Percentiles rank a stretch among this genome's conserved stretches.
These are phyloP conservation scores for Lentinula lateritia DNA, from an alignment of 768 basidiomycete species.

Conservation along the genomic window DNA sequence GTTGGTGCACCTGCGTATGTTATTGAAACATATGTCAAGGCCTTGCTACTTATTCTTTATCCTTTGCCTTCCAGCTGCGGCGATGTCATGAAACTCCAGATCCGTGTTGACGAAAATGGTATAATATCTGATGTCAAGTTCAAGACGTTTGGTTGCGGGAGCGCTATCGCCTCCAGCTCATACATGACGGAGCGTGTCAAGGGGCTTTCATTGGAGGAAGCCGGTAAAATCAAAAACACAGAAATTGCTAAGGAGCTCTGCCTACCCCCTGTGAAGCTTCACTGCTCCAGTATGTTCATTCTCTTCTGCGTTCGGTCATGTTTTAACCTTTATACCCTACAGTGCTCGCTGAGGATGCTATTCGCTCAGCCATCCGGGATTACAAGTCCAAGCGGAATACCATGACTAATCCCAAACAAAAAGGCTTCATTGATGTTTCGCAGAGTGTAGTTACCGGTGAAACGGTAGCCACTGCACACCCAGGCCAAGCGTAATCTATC, in stretches of 20 bases:
- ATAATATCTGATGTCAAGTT: constrained; percentile 99
- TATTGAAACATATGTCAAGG: neutral
- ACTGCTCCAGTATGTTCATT: constrained; percentile 77
- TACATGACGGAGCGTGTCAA: constrained; percentile 99
- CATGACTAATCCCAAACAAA: constrained; percentile 42
- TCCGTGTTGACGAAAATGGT: constrained; percentile 90
- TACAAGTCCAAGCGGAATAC: constrained; percentile 80
- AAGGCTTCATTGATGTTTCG: constrained; percentile 68
- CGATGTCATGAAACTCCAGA: constrained; percentile 99
- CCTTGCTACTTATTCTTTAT: constrained; percentile 4
- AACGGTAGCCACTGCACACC: constrained; percentile 47
- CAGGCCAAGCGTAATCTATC: constrained; percentile 26
- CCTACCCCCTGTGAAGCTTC: constrained; percentile 92
- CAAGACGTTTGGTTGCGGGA: constrained; percentile 99
- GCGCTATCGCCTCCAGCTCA: constrained; percentile 94
- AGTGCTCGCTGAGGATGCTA: constrained; percentile 98
- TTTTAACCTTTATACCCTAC: constrained; percentile 14
- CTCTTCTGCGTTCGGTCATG: constrained; percentile 3
- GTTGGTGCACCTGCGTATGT: constrained; percentile 96
- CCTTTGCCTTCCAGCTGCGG: constrained; percentile 58
- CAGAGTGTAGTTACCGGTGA: constrained; percentile 50
- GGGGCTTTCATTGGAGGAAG: constrained; percentile 89
- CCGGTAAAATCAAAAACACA: constrained; percentile 96
- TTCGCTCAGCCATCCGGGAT: constrained; percentile 95
- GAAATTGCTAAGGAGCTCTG: constrained; percentile 98